Base-by-base conservation (phyloP, 2,329 filamentous ascomycete genomes). In the Waltergamsia citrina region DNA sequence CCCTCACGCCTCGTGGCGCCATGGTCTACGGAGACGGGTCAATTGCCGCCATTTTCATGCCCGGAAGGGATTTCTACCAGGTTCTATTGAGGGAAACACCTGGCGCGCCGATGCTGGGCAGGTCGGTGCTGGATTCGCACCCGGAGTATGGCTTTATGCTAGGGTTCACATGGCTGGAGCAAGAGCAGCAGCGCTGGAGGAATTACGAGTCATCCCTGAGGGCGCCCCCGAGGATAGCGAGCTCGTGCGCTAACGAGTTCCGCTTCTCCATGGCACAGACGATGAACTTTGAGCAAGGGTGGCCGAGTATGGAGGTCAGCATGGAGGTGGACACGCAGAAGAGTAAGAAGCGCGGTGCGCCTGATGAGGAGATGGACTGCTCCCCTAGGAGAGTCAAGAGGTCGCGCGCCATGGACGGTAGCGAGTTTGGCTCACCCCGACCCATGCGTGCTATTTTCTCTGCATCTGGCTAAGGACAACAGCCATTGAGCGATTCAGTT, bases 21-120 rank as follows among this genome's bases (percentile, higher is more conserved):
- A n/a, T 34, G 24, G 33, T 34, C 15, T 34, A 34, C 17, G 25
- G 24, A 10, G 33, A 34, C 19, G 33, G 33, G 10, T 34, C 33
- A 6, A 20, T 34, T 6, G 33, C 33, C 26, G 33, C 33, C 10
- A 34, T 29, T 9, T 34, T 34, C 25, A 20, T 34, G 33, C 33
- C 33, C 14, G 33, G 33, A n/a, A 8, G 33, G 5, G 19, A 34
- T 19, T 34, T 34, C 14, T 34, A 34, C 25, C 33, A 34, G 26
- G 24, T 34, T n/a, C 20, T 22, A 19, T 19, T 34, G 5, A 16
- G 33, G 7, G 25, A 29, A n/a, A n/a, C 23, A 10, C 24, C 15
- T 14, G 4, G 14, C n/a, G 25, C 15, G 10, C 11, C 25, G 16
- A 18, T 26, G 7, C 18, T 29, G 16, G 25, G 33, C 18, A 28